These are phyloP conservation scores for Sporothrix humicola DNA, from an alignment of 2,329 filamentous ascomycete species.

Conservation along the genomic window DNA sequence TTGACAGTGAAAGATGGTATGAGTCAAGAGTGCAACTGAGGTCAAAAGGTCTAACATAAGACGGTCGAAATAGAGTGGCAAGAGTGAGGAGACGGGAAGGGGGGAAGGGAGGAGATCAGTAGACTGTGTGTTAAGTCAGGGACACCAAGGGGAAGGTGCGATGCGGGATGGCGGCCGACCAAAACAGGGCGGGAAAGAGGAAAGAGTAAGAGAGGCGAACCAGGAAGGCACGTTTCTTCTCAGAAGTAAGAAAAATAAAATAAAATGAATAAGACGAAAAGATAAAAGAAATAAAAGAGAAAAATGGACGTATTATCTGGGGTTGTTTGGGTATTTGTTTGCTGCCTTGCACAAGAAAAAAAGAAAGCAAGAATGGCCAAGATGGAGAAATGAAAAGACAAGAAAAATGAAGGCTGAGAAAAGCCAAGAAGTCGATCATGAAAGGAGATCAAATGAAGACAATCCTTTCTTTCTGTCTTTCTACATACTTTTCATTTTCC, in stretches of 20 bases:
- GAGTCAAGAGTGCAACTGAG: constrained; percentile 5
- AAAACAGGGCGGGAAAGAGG: constrained; percentile 7
- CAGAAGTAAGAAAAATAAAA: background rate
- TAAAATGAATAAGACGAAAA: too few species aligned
- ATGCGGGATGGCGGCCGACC: constrained; percentile 18
- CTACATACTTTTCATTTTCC: too few species aligned
- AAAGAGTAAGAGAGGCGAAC: background rate
- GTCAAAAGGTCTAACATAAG: background rate
- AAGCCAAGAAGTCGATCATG: constrained; percentile 25
- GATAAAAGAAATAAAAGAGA: too few species aligned
- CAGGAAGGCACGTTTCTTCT: background rate
- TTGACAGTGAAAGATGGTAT: background rate
- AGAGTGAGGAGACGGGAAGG: background rate
- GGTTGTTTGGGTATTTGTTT: background rate
- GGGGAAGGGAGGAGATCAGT: background rate
- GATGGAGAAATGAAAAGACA: too few species aligned
- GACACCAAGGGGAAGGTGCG: constrained; percentile 18
- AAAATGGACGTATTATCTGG: background rate
- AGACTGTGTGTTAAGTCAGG: too few species aligned
- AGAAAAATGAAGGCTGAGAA: background rate
- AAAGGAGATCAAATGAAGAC: background rate
- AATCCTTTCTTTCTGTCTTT: background rate
- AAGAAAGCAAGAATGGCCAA: constrained; percentile 1
- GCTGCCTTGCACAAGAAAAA: background rate
- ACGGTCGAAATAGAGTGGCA: background rate